These are phyloP conservation scores for Rhodotorula sphaerocarpa DNA, from an alignment of 768 basidiomycete species.

Conservation along the genomic window DNA sequence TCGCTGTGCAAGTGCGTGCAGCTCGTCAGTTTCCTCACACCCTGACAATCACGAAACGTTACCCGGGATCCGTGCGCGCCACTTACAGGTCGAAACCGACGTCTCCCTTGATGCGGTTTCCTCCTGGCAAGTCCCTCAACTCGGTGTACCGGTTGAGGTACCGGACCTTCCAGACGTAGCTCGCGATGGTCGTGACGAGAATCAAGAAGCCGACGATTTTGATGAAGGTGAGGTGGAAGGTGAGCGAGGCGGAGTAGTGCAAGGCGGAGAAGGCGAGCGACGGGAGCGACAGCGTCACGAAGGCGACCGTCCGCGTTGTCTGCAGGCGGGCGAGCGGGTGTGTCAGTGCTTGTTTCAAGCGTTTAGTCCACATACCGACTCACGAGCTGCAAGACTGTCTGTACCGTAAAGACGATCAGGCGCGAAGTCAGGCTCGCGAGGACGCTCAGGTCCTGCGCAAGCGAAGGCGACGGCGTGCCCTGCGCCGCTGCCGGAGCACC, in stretches of 20 bases:
- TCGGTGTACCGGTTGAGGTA: slow-evolving; percentile 47
- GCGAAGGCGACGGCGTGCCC: neutral
- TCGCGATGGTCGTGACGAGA: slow-evolving; percentile 61
- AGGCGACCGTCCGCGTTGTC: neutral
- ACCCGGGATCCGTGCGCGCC: slow-evolving; percentile 47
- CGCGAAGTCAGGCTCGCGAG: neutral
- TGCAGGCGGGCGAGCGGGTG: neutral
- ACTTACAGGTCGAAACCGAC: slow-evolving; percentile 44
- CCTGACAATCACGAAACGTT: too few relatives aligned
- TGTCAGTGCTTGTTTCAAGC: neutral
- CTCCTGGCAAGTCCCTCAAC: slow-evolving; percentile 43
- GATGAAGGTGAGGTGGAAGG: slow-evolving; percentile 75
- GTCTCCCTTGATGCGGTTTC: slow-evolving; percentile 26
- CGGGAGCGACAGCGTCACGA: slow-evolving; percentile 8
- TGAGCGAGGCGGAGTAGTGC: slow-evolving; percentile 34
- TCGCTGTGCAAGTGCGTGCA: slow-evolving; percentile 50
- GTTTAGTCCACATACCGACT: neutral
- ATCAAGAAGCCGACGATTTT: slow-evolving; percentile 69
- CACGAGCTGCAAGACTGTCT: neutral
- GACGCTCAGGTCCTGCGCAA: slow-evolving; percentile 1
- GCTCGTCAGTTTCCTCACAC: too few relatives aligned
- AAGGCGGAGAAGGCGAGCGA: neutral
- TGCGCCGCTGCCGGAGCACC: too few relatives aligned
- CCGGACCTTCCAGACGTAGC: slow-evolving; percentile 60
- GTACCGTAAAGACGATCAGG: neutral